These are phyloP conservation scores for Aureobasidium pullulans DNA, from an alignment of 2,329 filamentous ascomycete species.

Conservation along the genomic window DNA sequence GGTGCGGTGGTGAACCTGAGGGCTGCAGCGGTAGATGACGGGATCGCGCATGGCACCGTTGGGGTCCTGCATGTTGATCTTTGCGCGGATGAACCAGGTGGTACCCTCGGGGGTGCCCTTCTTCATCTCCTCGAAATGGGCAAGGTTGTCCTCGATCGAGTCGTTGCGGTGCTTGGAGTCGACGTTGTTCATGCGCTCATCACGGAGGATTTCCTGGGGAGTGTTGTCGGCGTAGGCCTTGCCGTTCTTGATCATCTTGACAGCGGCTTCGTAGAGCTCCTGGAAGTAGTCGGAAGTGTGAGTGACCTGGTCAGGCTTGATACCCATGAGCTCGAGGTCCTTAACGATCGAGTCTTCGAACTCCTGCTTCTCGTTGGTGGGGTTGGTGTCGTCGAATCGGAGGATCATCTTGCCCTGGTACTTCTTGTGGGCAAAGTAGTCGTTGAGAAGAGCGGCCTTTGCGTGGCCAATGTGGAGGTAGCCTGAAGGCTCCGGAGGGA, in stretches of 20 bases:
- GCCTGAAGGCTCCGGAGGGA: constrained; percentile 90
- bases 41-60: constrained; percentile 94
- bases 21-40: constrained; percentile 92
- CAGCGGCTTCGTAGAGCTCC: constrained; percentile 76
- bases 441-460: constrained; percentile 86
- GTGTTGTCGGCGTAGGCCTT: constrained; percentile 90
- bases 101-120: constrained; percentile 66
- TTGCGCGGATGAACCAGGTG: constrained; percentile 83
- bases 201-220: constrained; percentile 75
- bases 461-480: constrained; percentile 95
- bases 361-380: constrained; percentile 93
- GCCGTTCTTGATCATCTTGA: constrained; percentile 75
- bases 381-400: constrained; percentile 96
- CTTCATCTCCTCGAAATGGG: constrained; percentile 87
- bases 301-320: constrained; percentile 77
- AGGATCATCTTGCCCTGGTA: constrained; percentile 87
- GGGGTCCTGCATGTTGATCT: constrained; percentile 79
- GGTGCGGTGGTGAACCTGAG: constrained; percentile 62
- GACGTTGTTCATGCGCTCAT: constrained; percentile 73
- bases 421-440: constrained; percentile 92
- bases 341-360: constrained; percentile 90
- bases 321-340: constrained; percentile 83
- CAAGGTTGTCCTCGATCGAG: constrained; percentile 70
- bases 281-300: constrained; percentile 97
- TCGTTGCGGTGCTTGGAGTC: constrained; percentile 71